Evolutionary conservation across 2,329 filamentous ascomycete genomes (phyloP).

Genomic region (Periconia sp.): DNA sequence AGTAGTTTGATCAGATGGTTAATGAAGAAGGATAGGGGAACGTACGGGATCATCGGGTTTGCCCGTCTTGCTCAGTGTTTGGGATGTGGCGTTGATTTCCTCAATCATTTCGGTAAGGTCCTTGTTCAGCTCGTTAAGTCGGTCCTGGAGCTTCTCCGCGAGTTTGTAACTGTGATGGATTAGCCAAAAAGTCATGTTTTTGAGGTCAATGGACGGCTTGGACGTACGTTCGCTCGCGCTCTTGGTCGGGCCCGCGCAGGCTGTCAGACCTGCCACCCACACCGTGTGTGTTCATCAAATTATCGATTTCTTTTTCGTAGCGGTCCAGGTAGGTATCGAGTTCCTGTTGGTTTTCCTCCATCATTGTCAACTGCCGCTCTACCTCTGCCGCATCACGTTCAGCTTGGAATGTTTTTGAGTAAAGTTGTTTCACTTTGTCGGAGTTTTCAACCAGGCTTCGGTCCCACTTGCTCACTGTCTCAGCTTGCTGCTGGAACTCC

Average conservation of each 20-base stretch:
- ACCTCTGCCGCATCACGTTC: constrained; percentile 92
- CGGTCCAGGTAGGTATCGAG: constrained; percentile 83
- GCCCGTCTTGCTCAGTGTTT: constrained; percentile 82
- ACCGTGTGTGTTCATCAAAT: constrained; percentile 85
- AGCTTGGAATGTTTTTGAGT: constrained; percentile 88
- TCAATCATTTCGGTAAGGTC: constrained; percentile 96
- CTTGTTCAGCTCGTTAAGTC: constrained; percentile 89
- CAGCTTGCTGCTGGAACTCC: constrained; percentile 89
- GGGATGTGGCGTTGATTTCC: constrained; percentile 93
- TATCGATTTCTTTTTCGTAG: constrained; percentile 89
- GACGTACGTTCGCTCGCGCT: constrained; percentile 83
- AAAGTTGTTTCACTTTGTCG: constrained; percentile 92
- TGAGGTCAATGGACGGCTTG: neutral
- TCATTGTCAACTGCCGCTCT: constrained; percentile 83
- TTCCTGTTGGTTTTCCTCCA: constrained; percentile 92
- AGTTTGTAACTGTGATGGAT: constrained; percentile 67
- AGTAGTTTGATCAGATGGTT: neutral
- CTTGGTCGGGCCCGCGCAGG: constrained; percentile 86
- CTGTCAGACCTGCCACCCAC: constrained; percentile 64
- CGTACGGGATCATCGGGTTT: constrained; percentile 59
- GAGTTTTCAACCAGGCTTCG: constrained; percentile 89
- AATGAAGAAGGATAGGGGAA: neutral
- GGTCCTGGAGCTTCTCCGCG: constrained; percentile 88
- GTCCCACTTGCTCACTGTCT: constrained; percentile 88
- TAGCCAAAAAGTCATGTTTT: constrained; percentile 21